These are phyloP conservation scores for Tricholoma sp. DNA, from an alignment of 768 basidiomycete species.

Conservation along the genomic window DNA sequence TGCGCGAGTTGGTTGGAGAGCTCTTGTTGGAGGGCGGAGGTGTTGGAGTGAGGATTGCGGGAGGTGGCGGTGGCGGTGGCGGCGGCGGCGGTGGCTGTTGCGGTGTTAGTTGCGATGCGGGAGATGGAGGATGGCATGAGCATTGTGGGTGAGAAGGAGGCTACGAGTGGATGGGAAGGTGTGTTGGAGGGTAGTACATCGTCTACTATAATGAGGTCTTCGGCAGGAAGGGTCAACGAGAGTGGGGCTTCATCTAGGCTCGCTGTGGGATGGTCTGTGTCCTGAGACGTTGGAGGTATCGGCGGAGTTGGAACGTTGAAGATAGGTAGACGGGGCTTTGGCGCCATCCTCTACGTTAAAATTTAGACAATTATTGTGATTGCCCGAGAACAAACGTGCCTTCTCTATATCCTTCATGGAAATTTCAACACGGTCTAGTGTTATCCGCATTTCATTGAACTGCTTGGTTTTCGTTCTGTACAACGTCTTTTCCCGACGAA, in stretches of 20 bases:
- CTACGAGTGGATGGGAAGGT: constrained; percentile 15
- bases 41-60: constrained; percentile 52
- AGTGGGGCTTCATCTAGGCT: constrained; percentile 4
- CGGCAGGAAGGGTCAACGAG: constrained; percentile 17
- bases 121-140: constrained; percentile 29
- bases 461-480: constrained; percentile 37
- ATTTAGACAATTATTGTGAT: background rate
- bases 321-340: constrained; percentile 34
- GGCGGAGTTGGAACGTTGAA: constrained; percentile 52
- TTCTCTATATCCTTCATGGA: constrained; percentile 48
- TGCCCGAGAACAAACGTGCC: constrained; percentile 28
- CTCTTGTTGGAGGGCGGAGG: constrained; percentile 63
- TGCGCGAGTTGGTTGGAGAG: constrained; percentile 68
- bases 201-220: constrained; percentile 27
- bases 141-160: constrained; percentile 14
- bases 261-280: constrained; percentile 15
- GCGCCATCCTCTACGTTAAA: constrained; percentile 34
- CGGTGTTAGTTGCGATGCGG: constrained; percentile 12
- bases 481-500: no score
- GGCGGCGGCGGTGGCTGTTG: constrained; percentile 22
- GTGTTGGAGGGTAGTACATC: constrained; percentile 23
- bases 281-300: constrained; percentile 22
- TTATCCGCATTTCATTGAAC: constrained; percentile 41
- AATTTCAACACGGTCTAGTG: constrained; percentile 51
- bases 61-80: constrained; percentile 17